phyloP scores from a whole-genome alignment of 805 yeast species.

The Candida vaughaniae region DNA sequence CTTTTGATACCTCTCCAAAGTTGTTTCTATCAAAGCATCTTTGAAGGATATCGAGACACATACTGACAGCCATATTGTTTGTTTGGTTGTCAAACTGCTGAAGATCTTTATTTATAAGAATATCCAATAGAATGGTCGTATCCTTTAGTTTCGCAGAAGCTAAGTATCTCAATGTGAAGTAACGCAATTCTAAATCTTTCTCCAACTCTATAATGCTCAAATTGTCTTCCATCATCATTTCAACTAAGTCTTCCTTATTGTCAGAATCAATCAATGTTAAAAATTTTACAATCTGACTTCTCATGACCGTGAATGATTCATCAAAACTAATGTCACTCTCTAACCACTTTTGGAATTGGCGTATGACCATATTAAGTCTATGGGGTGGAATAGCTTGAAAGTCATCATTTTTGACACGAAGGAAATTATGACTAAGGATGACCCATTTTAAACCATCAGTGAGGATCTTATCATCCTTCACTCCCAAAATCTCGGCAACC shows the following conservation, averaged over 20 bases:
- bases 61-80: slow-evolving; percentile 29
- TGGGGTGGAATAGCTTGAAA: slow-evolving; percentile 57
- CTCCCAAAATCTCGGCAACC: slow-evolving; percentile 66
- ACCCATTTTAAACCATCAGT: slow-evolving; percentile 46
- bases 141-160: slow-evolving; percentile 15
- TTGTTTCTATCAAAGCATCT: slow-evolving; percentile 21
- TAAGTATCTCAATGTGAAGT: slow-evolving; percentile 39
- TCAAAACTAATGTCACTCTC: slow-evolving; percentile 65
- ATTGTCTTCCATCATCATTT: slow-evolving; percentile 36
- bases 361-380: slow-evolving; percentile 61
- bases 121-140: slow-evolving; percentile 45
- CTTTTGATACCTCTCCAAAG: slow-evolving; percentile 3
- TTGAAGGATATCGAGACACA: slow-evolving; percentile 36
- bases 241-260: slow-evolving; percentile 7
- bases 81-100: slow-evolving; percentile 17
- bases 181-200: slow-evolving; percentile 42
- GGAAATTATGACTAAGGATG: slow-evolving; percentile 46
- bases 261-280: slow-evolving; percentile 19
- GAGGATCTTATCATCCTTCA: slow-evolving; percentile 40
- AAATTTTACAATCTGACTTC: slow-evolving; percentile 53
- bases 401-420: slow-evolving; percentile 22
- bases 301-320: slow-evolving; percentile 46
- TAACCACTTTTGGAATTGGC: slow-evolving; percentile 54
- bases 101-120: slow-evolving; percentile 30
- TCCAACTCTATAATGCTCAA: slow-evolving; percentile 38